Conservation (phyloP, 2,329 filamentous ascomycete genomes). For the Thelonectria discophora region DNA sequence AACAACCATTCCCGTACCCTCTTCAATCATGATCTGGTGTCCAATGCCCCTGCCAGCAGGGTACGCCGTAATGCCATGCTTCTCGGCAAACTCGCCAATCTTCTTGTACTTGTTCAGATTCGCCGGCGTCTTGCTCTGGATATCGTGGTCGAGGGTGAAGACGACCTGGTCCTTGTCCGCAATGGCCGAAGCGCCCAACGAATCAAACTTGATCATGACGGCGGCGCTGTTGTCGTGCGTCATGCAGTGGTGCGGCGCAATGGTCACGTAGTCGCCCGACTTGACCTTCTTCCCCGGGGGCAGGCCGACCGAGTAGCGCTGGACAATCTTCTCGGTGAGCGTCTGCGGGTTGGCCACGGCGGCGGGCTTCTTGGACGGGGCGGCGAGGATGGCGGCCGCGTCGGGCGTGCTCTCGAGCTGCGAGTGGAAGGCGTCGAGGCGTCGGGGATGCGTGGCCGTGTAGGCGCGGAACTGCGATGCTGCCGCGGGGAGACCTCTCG, state of each 20-base stretch:
- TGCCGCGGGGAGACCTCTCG: background rate
- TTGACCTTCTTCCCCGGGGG: constrained; percentile 77
- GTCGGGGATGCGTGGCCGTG: constrained; percentile 10
- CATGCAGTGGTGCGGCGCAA: constrained; percentile 65
- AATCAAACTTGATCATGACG: constrained; percentile 78
- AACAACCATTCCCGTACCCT: background rate
- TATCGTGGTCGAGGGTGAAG: constrained; percentile 87
- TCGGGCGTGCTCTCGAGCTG: constrained; percentile 64
- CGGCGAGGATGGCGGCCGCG: constrained; percentile 61
- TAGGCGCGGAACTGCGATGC: background rate
- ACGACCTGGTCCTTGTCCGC: constrained; percentile 78
- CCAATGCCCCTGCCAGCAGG: constrained; percentile 83
- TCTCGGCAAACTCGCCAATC: constrained; percentile 83
- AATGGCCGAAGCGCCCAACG: constrained; percentile 77
- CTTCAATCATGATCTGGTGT: constrained; percentile 89
- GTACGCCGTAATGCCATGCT: constrained; percentile 81
- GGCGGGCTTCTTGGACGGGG: constrained; percentile 56
- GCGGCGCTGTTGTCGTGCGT: constrained; percentile 88
- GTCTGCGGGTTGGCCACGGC: constrained; percentile 68
- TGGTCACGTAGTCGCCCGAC: constrained; percentile 83
- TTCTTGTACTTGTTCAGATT: constrained; percentile 84
- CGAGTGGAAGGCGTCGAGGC: constrained; percentile 61
- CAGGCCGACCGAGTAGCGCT: constrained; percentile 80
- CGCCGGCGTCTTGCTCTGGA: constrained; percentile 76
- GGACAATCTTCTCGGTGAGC: constrained; percentile 91